Evolutionary conservation across 768 basidiomycete species (phyloP).

Genomic region (Mycena latifolia): DNA sequence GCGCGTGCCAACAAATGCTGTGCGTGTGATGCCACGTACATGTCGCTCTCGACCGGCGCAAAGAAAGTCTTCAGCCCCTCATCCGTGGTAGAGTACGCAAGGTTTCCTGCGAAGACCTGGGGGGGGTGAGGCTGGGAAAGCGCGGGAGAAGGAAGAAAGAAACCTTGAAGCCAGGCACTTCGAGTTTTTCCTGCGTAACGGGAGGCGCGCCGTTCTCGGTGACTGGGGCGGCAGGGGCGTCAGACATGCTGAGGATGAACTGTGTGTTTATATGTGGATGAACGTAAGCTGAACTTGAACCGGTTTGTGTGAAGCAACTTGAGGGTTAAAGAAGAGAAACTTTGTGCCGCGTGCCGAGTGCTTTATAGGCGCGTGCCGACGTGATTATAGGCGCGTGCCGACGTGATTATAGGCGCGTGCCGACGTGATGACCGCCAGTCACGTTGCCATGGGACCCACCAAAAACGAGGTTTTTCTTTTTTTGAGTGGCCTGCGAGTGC

Average conservation of each 20-base stretch:
- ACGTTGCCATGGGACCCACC: too few relatives aligned
- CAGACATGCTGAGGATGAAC: conserved; percentile 84
- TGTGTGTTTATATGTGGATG: conserved; percentile 61
- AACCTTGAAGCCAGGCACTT: conserved; percentile 87
- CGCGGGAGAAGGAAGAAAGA: conserved; percentile 39
- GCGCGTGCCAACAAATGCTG: conserved; percentile 53
- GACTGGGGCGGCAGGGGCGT: conserved; percentile 89
- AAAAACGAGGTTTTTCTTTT: too few relatives aligned
- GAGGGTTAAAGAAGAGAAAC: conserved; percentile 75
- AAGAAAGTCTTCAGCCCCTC: conserved; percentile 96
- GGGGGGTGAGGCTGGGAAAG: conserved; percentile 27
- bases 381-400: too few relatives aligned
- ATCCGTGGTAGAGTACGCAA: conserved; percentile 94
- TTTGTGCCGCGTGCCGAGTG: neutral
- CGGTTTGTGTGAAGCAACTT: conserved; percentile 91
- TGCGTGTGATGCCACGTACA: conserved; percentile 73
- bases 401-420: too few relatives aligned
- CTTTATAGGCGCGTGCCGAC: too few relatives aligned
- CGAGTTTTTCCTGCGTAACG: conserved; percentile 76
- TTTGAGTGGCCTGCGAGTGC: too few relatives aligned
- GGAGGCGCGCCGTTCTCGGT: conserved; percentile 88
- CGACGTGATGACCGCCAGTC: too few relatives aligned
- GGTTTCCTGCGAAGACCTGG: conserved; percentile 96
- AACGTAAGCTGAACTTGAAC: conserved; percentile 81
- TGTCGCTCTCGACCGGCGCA: conserved; percentile 86